Base-by-base conservation (phyloP, 2,329 filamentous ascomycete species). In the Aspergillus fructus region DNA sequence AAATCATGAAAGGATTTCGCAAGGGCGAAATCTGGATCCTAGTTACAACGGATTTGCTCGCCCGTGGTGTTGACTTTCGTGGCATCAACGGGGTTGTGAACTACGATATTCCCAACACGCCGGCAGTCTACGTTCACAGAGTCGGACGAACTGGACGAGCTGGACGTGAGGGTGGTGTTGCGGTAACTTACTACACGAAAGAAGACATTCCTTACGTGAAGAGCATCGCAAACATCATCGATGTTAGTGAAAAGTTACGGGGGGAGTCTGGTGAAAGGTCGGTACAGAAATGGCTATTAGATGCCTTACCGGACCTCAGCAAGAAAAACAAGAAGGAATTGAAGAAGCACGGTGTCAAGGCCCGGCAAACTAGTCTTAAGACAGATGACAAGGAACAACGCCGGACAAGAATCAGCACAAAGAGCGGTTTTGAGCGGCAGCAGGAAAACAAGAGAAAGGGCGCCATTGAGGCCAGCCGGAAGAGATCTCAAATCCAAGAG, bases 71-170 rank as follows among this genome's bases (percentile, higher is more conserved):
- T 41, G 94, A 99, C 74, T 97, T 99, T 78, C 87, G 90, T 8
- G 94, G 94, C 49, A 88, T 99, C 62, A 97, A 97, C 68, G 92
- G 93, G 46, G 93, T 99, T 0, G 90, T 99, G 51, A 99, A 97
- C 76, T 99, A 97, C 76, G 94, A 99, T 73, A 91, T 97, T 8
- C 94, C 94, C 0, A 91, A 88, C n/a, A 93, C 90, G 0, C 89
- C 89, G 5, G 93, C 93, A 0, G 87, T 86, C 1, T 99, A 99
- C 70, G 89, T 99, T 6, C 94, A 99, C 76, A 90, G 94, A 11
- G 92, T 94, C 0, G 94, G 94, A 0, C 85, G 94, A 47, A 97
- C 94, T 0, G 94, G 93, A 0, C 84, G 94, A 21, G 94, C 93
- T 0, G 94, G 94, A 0, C 84, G 93, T 23, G 86, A 90, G 67